Evolutionary conservation across 2,329 filamentous ascomycete genomes (phyloP).

Genomic region (Colletotrichum theobromicola): DNA sequence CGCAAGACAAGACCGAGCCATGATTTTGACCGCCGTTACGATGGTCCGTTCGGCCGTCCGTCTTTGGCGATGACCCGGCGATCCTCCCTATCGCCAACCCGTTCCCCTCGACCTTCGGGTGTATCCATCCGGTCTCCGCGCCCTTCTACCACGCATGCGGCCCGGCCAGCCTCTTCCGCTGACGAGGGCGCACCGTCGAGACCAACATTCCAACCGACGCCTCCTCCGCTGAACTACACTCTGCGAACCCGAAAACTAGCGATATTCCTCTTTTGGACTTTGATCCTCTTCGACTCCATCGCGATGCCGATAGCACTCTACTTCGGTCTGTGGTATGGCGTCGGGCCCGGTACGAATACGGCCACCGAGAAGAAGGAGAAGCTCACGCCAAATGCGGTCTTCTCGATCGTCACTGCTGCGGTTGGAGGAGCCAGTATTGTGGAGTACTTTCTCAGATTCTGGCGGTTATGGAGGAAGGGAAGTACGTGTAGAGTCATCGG

Average conservation of each 20-base stretch:
- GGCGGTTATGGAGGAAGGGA: conserved; percentile 55
- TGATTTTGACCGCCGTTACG: conserved; percentile 20
- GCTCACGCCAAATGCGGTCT: conserved; percentile 38
- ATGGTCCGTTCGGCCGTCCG: conserved; percentile 19
- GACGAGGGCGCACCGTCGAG: background rate
- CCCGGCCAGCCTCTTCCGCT: background rate
- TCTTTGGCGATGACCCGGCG: background rate
- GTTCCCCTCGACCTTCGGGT: background rate
- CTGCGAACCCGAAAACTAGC: conserved; percentile 49
- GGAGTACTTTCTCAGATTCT: conserved; percentile 57
- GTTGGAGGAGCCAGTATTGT: conserved; percentile 58
- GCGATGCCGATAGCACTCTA: conserved; percentile 64
- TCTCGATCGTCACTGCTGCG: conserved; percentile 58
- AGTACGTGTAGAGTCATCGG: conserved; percentile 54
- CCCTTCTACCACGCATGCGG: background rate
- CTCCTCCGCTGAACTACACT: conserved; percentile 23
- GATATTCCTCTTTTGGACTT: conserved; percentile 63
- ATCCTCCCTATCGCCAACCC: background rate
- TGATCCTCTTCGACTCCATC: conserved; percentile 64
- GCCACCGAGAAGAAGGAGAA: conserved; percentile 38
- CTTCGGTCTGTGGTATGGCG: conserved; percentile 63
- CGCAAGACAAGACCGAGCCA: background rate
- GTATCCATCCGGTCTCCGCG: background rate
- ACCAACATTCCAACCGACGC: background rate
- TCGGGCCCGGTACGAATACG: conserved; percentile 28